Conservation (phyloP, 106 monocot species). For the Allium cepa region DNA sequence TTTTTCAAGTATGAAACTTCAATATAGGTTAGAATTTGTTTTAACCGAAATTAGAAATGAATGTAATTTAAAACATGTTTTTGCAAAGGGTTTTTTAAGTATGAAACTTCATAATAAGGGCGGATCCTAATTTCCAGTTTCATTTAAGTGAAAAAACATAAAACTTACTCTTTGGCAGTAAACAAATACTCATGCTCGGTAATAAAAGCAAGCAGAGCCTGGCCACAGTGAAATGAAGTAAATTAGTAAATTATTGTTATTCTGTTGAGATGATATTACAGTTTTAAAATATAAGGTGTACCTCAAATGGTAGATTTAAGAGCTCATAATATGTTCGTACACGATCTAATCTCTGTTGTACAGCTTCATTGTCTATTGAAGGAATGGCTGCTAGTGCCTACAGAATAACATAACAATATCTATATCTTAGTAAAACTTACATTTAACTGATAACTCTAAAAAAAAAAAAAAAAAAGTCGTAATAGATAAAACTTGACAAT, state of each 20-base stretch:
- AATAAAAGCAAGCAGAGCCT: slow-evolving; percentile 93
- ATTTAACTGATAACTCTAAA: background rate
- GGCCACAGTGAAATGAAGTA: background rate
- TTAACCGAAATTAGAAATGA: too few relatives aligned
- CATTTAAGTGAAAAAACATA: too few relatives aligned
- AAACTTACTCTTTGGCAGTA: slow-evolving; percentile 57
- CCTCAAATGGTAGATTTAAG: slow-evolving; percentile 92
- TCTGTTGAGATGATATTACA: background rate
- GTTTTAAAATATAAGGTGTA: slow-evolving; percentile 9
- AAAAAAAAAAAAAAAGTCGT: background rate
- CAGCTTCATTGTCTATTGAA: slow-evolving; percentile 76
- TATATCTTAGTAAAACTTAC: background rate
- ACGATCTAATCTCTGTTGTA: slow-evolving; percentile 84
- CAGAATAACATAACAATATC: background rate
- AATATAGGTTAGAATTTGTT: too few relatives aligned
- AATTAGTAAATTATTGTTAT: too few relatives aligned
- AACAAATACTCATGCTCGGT: slow-evolving; percentile 74
- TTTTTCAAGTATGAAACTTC: too few relatives aligned
- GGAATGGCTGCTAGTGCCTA: slow-evolving; percentile 94
- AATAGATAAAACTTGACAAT: background rate
- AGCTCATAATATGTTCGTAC: slow-evolving; percentile 93
- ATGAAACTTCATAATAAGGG: too few relatives aligned
- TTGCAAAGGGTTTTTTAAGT: too few relatives aligned
- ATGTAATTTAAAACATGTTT: too few relatives aligned
- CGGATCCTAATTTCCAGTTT: too few relatives aligned